These are phyloP conservation scores for Prunus persica DNA, from an alignment of 306 rosid genomes.

Conservation along the genomic window Prunus_persica_NCBIv2 NC_034010.1:28684001-28684500, in stretches of 20 bases:
- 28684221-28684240: conserved; percentile 94
- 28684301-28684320: conserved; percentile 96
- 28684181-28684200: conserved; percentile 7
- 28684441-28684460: neutral
- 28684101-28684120: neutral
- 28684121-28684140: neutral
- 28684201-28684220: conserved; percentile 28
- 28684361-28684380: conserved; percentile 86
- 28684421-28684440: neutral
- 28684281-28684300: conserved; percentile 58
- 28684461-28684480: neutral
- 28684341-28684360: conserved; percentile 89
- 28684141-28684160: neutral
- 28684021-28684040: neutral
- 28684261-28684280: conserved; percentile 76
- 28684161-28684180: neutral
- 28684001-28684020: conserved; percentile 1
- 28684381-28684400: conserved; percentile 42
- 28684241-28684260: conserved; percentile 85
- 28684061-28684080: neutral
- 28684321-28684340: conserved; percentile 75
- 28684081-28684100: neutral
- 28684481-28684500: neutral
- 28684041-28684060: neutral
- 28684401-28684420: neutral